Base-by-base conservation (phyloP, 345 rosid genomes). In the Melaleuca alternifolia region DNA sequence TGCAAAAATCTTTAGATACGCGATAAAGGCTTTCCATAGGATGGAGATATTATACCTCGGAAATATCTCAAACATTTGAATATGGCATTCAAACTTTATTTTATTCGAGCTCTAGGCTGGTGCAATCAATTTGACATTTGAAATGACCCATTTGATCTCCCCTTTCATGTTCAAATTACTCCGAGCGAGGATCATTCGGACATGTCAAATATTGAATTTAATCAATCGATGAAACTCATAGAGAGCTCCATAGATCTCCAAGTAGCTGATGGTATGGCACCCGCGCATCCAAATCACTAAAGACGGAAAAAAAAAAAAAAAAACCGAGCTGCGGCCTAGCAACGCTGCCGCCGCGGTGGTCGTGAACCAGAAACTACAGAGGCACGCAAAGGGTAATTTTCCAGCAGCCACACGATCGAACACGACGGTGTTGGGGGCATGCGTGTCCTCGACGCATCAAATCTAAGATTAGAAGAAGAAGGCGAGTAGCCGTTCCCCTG, bases 221-320 rank as follows among this genome's bases (percentile, higher is more conserved):
- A 6, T 10, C 28, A 15, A 14, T 15, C 30, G 1, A 62, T 1
- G 10, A 15, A 20, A 28, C 5, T 59, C 4, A 3, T 3, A 6
- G 7, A 16, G 4, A 12, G 1, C 5, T 0, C 0, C 0, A 14
- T 28, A 1, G 13, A 62, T 62, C 18, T 62, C 37, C 15, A 62
- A 5, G 9, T 15, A 62, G 0, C 1, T 2, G 1, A 37, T 6
- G 18, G 4, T 9, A 1, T 10, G n/a, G n/a, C 5, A 1, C 7
- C n/a, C 2, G 10, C 6, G 18, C 37, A 0, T 4, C 2, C n/a
- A n/a, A n/a, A n/a, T n/a, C n/a, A n/a, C n/a, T n/a, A n/a, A n/a
- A n/a, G n/a, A n/a, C n/a, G n/a, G n/a, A n/a, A n/a, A n/a, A n/a
- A n/a, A n/a, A n/a, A n/a, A n/a, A n/a, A n/a, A n/a, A n/a, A n/a